Evolutionary conservation across 2,329 filamentous ascomycete genomes (phyloP).

Genomic region (Talaromyces sp.): DNA sequence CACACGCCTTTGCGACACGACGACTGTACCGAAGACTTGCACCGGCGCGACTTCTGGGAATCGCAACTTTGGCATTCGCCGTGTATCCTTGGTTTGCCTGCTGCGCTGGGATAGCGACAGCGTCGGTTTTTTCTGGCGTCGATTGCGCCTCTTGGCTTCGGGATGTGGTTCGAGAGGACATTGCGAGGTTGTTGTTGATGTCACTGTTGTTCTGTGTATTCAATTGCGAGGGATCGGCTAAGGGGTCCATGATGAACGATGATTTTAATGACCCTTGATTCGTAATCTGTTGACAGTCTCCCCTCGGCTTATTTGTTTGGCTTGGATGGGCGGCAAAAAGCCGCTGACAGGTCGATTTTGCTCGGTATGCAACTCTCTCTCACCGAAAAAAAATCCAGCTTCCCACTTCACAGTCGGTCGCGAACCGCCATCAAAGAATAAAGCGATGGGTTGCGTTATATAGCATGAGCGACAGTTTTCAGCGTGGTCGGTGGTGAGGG

Average conservation of each 20-base stretch:
- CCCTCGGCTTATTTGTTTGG: not conserved
- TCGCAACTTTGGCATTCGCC: conserved; percentile 30
- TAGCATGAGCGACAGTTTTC: not conserved
- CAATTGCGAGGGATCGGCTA: not conserved
- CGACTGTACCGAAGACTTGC: conserved; percentile 24
- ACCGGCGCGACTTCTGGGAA: conserved; percentile 25
- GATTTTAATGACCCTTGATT: too few species aligned
- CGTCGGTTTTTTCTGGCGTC: conserved; percentile 7
- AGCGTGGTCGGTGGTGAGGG: not conserved
- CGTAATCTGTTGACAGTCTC: not conserved
- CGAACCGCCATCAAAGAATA: not conserved
- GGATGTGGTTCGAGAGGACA: conserved; percentile 5
- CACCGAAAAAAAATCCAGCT: not conserved
- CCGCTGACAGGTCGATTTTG: not conserved
- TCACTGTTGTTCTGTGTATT: not conserved
- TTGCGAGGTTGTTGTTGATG: not conserved
- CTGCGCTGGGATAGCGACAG: not conserved
- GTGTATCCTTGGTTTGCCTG: conserved; percentile 1
- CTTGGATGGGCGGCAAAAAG: not conserved
- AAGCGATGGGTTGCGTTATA: not conserved
- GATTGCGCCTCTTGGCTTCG: conserved; percentile 13
- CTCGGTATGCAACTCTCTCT: not conserved
- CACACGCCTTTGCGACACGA: conserved; percentile 39
- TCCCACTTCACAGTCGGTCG: not conserved
- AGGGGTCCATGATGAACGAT: not conserved